A percentile compares a stretch with the other conserved stretches of the same genome.
Evolutionary conservation across 306 rosid genomes (phyloP).

Genomic region (Trichosanthes cucumerina): DNA sequence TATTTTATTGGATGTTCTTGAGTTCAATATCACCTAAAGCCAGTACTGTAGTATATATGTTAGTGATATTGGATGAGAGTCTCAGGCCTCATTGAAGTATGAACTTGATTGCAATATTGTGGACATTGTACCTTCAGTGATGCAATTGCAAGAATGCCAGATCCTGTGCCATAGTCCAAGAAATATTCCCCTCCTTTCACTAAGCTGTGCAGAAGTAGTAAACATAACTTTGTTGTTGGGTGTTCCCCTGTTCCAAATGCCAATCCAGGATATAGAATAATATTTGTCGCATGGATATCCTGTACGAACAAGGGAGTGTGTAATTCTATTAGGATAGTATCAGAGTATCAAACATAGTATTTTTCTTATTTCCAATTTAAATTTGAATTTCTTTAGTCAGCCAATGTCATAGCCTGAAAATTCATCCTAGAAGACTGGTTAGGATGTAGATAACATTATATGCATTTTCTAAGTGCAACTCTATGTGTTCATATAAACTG

Average conservation of each 20-base stretch:
- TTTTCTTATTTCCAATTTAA: neutral
- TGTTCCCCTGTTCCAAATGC: conserved; percentile 98
- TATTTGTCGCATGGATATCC: conserved; percentile 69
- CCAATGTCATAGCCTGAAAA: neutral
- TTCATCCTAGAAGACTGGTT: neutral
- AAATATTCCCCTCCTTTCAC: conserved; percentile 66
- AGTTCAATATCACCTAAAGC: neutral
- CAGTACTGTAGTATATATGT: neutral
- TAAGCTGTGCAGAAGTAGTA: conserved; percentile 47
- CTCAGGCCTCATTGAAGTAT: neutral
- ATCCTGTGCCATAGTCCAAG: conserved; percentile 88
- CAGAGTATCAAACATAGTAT: neutral
- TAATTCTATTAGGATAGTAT: neutral
- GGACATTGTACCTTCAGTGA: conserved; percentile 57
- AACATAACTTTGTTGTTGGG: conserved; percentile 68
- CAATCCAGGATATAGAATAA: conserved; percentile 68
- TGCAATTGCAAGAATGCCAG: conserved; percentile 89
- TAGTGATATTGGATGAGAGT: neutral
- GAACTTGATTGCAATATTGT: neutral
- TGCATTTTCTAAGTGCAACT: neutral
- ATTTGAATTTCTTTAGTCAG: neutral
- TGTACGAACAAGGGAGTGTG: conserved; percentile 8
- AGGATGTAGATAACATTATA: neutral
- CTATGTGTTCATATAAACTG: neutral
- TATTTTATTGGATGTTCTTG: neutral